A percentile compares a stretch with the other conserved stretches of the same genome.
Evolutionary conservation across 176 grass and related monocot genomes (phyloP).

Genomic region (Saccharum spontaneum): DNA sequence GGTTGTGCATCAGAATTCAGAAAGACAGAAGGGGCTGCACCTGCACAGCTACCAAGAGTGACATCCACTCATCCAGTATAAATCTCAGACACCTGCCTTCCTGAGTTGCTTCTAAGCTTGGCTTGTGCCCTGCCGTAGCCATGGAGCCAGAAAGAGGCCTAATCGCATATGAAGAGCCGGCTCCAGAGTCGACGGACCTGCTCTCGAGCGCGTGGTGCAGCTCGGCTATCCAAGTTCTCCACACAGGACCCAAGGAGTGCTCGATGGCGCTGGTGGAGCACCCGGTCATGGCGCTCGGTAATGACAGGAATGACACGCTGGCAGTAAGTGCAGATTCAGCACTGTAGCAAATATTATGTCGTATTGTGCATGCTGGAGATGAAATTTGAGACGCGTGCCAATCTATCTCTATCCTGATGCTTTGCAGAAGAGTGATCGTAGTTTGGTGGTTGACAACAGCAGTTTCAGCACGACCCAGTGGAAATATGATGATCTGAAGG

Average conservation of each 20-base stretch:
- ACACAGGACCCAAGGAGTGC: slow-evolving; percentile 46
- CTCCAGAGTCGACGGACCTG: slow-evolving; percentile 52
- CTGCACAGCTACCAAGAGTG: slow-evolving; percentile 41
- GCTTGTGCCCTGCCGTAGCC: not conserved
- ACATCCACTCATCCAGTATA: slow-evolving; percentile 27
- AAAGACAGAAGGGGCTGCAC: slow-evolving; percentile 24
- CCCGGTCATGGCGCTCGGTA: slow-evolving; percentile 44
- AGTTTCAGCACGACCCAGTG: slow-evolving; percentile 46
- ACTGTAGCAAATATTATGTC: slow-evolving; percentile 27
- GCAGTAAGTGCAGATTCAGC: slow-evolving; percentile 45
- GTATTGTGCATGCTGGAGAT: not conserved
- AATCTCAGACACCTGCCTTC: slow-evolving; percentile 16
- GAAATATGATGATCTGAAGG: slow-evolving; percentile 91
- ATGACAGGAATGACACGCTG: slow-evolving; percentile 23
- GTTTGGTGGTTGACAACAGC: slow-evolving; percentile 54
- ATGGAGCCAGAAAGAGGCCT: slow-evolving; percentile 55
- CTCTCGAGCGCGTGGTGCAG: slow-evolving; percentile 85
- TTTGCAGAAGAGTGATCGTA: slow-evolving; percentile 65
- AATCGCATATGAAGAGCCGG: slow-evolving; percentile 26
- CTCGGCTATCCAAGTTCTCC: slow-evolving; percentile 80
- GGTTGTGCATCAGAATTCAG: slow-evolving; percentile 36
- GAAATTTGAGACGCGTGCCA: slow-evolving; percentile 17
- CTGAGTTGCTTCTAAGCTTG: slow-evolving; percentile 33
- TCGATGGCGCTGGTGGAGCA: slow-evolving; percentile 67
- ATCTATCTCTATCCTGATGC: not conserved